Evolutionary conservation across 805 yeast genomes (phyloP), one percentile per base, ranked within the genome.

Genomic region (Phaffomyces opuntiae): DNA sequence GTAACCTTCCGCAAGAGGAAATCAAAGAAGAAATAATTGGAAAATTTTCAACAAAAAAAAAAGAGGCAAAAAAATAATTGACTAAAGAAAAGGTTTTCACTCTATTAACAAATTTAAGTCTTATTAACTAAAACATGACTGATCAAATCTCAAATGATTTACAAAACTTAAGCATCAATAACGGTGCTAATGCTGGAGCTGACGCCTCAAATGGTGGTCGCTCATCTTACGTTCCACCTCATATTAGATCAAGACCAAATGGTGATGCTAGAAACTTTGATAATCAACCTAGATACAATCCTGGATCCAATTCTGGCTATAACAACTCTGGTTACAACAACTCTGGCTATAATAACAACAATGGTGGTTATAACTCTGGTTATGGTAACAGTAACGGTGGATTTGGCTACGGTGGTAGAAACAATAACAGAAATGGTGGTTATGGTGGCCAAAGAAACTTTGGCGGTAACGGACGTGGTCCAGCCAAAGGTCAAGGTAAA

Each of bases 401-500:
- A 14, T 50, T 36, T 37, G 60, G 67, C 43, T 57, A 63, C 46
- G 55, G 56, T 46, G 57, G 66, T 45, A 57, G 63, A 45, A 53
- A 54, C 46, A 59, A 60, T 36, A 52, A 56, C 36, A 59, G 63
- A 34, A 44, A 53, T 47, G 63, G 69, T 50, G 64, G 68, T 51
- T 57, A 65, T 42, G 55, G 64, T 47, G 60, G 61, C 54, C 63
- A 65, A 46, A 60, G 66, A 43, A 62, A 64, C 38, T 47, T 57
- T 41, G 56, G 57, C 16, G 9, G 24, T 19, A 35, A 35, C 14
- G 21, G 13, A 44, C 53, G 60, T 50, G 65, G 65, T 51, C 61
- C 64, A 47, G 59, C 63, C 46, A 68, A 71, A 34, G 83, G 83
- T 53, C 83, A 78, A 54, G 99, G 99, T 57, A 74, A 75, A 53